Evolutionary conservation across 78 protist species (phyloP).

Genomic region (Bigelowiella natans): DNA sequence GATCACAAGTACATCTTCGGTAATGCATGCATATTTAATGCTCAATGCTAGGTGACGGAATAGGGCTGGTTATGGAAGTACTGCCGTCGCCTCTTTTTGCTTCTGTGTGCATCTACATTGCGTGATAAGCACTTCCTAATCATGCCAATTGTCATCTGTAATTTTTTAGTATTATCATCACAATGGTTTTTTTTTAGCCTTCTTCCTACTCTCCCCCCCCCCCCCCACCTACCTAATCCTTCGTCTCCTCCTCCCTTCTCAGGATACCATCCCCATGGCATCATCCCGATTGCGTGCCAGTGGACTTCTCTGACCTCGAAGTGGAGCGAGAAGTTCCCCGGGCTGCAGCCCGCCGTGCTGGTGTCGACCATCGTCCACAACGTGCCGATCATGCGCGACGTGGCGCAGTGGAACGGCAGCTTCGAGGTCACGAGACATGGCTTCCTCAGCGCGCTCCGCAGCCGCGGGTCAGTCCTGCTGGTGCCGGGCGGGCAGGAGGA

Average conservation of each 20-base stretch:
- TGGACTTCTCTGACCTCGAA: background rate
- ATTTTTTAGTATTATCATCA: too few species aligned
- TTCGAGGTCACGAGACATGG: background rate
- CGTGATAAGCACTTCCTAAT: too few species aligned
- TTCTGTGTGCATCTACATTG: too few species aligned
- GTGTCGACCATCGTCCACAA: background rate
- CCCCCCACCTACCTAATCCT: too few species aligned
- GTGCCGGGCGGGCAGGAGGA: background rate
- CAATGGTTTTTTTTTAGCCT: too few species aligned
- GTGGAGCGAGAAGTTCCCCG: background rate
- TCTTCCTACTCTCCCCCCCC: too few species aligned
- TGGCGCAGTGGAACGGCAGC: background rate
- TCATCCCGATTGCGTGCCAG: background rate
- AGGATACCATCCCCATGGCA: background rate
- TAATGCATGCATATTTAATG: too few species aligned
- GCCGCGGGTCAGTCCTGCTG: background rate
- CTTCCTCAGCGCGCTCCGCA: too few species aligned
- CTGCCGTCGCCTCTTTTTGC: too few species aligned
- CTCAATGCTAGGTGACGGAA: too few species aligned
- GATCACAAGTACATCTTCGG: background rate
- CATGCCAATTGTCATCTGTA: too few species aligned
- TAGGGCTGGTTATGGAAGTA: too few species aligned
- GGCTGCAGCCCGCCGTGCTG: background rate
- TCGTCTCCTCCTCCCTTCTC: background rate
- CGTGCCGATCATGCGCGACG: background rate